Conservation (phyloP, 2,329 filamentous ascomycete species). For the Lasiodiplodia theobromae region DNA sequence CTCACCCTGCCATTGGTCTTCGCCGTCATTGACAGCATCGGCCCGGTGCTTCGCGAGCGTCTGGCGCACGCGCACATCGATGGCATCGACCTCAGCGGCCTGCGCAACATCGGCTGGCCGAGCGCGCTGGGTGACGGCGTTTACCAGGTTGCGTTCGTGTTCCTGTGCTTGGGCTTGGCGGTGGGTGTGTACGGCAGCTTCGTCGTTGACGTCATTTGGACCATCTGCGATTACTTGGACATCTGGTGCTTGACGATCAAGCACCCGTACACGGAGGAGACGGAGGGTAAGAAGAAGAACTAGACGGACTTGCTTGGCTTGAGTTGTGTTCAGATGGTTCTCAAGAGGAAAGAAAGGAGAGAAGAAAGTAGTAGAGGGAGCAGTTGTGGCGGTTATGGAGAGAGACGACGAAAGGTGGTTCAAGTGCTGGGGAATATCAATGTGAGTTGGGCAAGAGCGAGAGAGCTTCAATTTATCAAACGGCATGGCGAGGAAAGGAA, state of each 20-base stretch:
- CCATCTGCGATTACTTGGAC: slow-evolving; percentile 96
- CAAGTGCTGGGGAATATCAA: background rate
- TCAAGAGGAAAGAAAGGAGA: background rate
- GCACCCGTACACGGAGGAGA: slow-evolving; percentile 66
- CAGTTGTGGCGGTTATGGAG: background rate
- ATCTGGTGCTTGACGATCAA: slow-evolving; percentile 99
- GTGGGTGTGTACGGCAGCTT: slow-evolving; percentile 97
- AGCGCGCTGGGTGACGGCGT: slow-evolving; percentile 62
- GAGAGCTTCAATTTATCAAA: background rate
- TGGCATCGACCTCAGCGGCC: slow-evolving; percentile 17
- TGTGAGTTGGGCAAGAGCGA: background rate
- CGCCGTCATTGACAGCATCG: slow-evolving; percentile 81
- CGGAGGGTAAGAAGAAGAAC: background rate
- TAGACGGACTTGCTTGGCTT: background rate
- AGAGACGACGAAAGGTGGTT: background rate
- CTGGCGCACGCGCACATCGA: slow-evolving; percentile 37
- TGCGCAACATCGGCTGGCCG: slow-evolving; percentile 57
- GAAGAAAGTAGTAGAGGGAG: background rate
- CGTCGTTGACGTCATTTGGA: slow-evolving; percentile 94
- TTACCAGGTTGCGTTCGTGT: slow-evolving; percentile 93
- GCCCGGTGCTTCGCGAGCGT: slow-evolving; percentile 66
- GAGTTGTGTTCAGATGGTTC: background rate
- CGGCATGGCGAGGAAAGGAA: background rate
- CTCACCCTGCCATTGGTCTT: slow-evolving; percentile 78
- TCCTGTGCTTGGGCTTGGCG: slow-evolving; percentile 82